Percentiles rank a stretch among this genome's conserved stretches.
phyloP scores from a whole-genome alignment of 2,329 filamentous ascomycete genomes.

The Pleoardoris graminearum region DNA sequence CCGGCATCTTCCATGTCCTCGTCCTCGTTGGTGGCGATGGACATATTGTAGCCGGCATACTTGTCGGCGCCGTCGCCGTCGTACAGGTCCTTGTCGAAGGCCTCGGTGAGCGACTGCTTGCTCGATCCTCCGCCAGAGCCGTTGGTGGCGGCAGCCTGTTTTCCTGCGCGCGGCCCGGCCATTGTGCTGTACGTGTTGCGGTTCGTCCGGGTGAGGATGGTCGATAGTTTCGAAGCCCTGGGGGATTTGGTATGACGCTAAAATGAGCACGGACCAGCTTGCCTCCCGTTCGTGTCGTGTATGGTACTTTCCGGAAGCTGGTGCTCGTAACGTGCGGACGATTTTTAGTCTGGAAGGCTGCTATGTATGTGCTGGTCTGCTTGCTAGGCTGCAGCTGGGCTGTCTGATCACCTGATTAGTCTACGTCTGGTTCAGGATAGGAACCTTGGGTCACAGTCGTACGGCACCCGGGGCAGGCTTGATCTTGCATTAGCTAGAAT shows the following conservation, averaged over 20 bases:
- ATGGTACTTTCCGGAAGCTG: too few relatives aligned
- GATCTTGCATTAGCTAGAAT: too few relatives aligned
- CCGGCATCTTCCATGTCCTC: conserved; percentile 77
- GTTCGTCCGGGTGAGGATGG: conserved; percentile 5
- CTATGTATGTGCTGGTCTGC: too few relatives aligned
- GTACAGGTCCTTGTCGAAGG: conserved; percentile 87
- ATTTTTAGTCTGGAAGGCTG: too few relatives aligned
- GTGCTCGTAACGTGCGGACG: too few relatives aligned
- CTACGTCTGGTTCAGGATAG: too few relatives aligned
- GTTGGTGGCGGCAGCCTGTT: conserved; percentile 79
- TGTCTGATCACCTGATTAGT: too few relatives aligned
- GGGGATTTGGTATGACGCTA: conserved; percentile 1
- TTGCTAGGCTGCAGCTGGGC: too few relatives aligned
- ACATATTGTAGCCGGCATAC: conserved; percentile 88
- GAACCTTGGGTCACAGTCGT: too few relatives aligned
- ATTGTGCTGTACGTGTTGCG: conserved; percentile 34
- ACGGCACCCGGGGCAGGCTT: too few relatives aligned
- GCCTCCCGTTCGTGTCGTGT: not conserved
- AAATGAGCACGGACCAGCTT: not conserved
- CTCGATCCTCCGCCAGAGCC: conserved; percentile 78
- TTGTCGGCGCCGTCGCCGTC: conserved; percentile 76
- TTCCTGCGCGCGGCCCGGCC: conserved; percentile 50
- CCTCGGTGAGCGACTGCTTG: conserved; percentile 89
- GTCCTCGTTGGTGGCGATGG: conserved; percentile 77
- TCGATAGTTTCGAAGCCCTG: conserved; percentile 6